Base-by-base conservation (phyloP, 140 eudicot genomes). In the Oenanthe javanica region DNA sequence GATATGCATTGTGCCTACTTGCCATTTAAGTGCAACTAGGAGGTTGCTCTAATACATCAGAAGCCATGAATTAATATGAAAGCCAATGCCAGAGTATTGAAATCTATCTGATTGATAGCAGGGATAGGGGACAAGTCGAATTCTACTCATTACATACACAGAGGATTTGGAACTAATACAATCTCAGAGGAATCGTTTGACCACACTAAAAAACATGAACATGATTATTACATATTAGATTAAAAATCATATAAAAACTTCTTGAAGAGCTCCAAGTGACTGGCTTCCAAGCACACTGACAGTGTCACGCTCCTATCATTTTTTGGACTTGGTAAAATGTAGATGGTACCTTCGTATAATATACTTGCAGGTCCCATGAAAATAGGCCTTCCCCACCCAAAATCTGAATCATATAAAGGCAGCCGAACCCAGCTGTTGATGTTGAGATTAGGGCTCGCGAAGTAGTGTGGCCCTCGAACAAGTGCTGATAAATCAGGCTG, bases 331-430 rank as follows among this genome's bases (percentile, higher is more conserved):
- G 90, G 90, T 83, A 90, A 10, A n/a, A 90, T 84, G 69, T 84
- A 88, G 31, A 86, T 80, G 12, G 87, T 88, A 42, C 94, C 94
- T 77, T 88, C 92, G 8, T 88, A 88, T 57, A 86, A 72, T 31
- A 88, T 88, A 77, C 84, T 38, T 4, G 87, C 90, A 15, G 90
- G 94, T 13, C 92, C 92, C 88, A 88, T 84, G 16, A 82, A 83
- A 10, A 89, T 86, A 31, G 93, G 91, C 16, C 90, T 85, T 14
- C 93, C 93, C 86, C 87, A 87, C 25, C 91, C 93, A 3, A 89
- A 89, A 82, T 89, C 93, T 5, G 88, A 87, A 14, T 87, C 91
- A 38, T 87, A 47, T 1, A 89, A 77, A 0, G 91, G 91, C 4
- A 89, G 69, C 70, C 91, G 38, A 19, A 85, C 83, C 93, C 93